phyloP scores from a whole-genome alignment of 2,329 filamentous ascomycete genomes.

The Trichoderma sp. region DNA sequence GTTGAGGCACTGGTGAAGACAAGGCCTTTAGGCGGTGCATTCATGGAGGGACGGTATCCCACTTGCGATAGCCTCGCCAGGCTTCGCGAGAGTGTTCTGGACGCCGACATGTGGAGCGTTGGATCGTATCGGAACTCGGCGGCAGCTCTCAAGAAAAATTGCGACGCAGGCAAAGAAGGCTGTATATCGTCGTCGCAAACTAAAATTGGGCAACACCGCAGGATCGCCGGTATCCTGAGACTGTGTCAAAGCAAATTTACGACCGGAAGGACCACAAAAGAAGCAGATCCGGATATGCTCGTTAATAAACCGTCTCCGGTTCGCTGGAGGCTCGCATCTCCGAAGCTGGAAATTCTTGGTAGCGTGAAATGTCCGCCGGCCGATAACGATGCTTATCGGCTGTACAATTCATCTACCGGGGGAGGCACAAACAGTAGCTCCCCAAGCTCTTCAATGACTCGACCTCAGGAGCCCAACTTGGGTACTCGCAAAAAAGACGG shows the following conservation, averaged over 20 bases:
- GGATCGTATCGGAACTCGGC: not conserved
- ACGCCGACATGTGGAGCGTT: slow-evolving; percentile 38
- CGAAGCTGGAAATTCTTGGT: slow-evolving; percentile 30
- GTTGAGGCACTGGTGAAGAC: slow-evolving; percentile 27
- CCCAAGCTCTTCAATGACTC: slow-evolving; percentile 33
- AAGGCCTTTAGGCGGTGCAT: slow-evolving; percentile 30
- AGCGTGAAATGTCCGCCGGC: slow-evolving; percentile 37
- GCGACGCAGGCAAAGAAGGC: not conserved
- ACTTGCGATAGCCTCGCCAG: slow-evolving; percentile 41
- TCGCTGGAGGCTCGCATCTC: slow-evolving; percentile 37
- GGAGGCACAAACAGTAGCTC: slow-evolving; percentile 28
- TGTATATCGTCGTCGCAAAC: slow-evolving; percentile 1
- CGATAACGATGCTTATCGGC: slow-evolving; percentile 37
- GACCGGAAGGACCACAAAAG: slow-evolving; percentile 5
- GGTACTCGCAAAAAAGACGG: slow-evolving; percentile 28
- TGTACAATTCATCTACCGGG: slow-evolving; percentile 44
- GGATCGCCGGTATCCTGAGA: not conserved
- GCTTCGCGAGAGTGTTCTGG: slow-evolving; percentile 41
- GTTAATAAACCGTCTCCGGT: slow-evolving; percentile 25
- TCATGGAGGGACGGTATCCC: slow-evolving; percentile 38
- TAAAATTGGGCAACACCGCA: not conserved
- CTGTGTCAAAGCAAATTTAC: not conserved
- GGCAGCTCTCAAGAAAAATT: not conserved
- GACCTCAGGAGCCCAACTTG: slow-evolving; percentile 18
- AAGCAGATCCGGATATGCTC: slow-evolving; percentile 1